Conservation (phyloP, 1,139 yeast species). For the Kluyveromyces sp. region DNA sequence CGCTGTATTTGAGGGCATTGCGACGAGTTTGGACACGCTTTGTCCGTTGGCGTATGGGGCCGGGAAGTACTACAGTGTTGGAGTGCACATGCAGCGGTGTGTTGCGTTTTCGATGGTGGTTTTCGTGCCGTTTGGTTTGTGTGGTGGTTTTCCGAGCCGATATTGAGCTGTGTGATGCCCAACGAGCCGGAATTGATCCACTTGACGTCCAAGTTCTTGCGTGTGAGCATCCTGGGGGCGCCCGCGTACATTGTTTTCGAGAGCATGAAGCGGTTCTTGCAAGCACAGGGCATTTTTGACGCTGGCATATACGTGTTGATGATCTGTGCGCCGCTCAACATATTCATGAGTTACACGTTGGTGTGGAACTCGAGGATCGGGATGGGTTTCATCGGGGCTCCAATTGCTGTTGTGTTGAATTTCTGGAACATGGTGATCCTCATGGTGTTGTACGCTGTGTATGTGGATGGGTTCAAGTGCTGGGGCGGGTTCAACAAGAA, state of each 20-base stretch:
- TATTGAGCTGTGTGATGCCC: slow-evolving; percentile 43
- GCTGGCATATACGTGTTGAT: slow-evolving; percentile 78
- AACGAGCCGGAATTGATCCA: slow-evolving; percentile 46
- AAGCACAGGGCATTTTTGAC: slow-evolving; percentile 88
- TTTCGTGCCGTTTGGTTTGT: slow-evolving; percentile 52
- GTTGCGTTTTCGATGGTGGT: slow-evolving; percentile 46
- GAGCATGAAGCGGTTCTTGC: slow-evolving; percentile 71
- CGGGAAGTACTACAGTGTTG: slow-evolving; percentile 52
- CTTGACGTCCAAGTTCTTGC: slow-evolving; percentile 57
- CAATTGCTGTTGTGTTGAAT: slow-evolving; percentile 61
- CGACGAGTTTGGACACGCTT: slow-evolving; percentile 79
- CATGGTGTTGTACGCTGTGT: slow-evolving; percentile 45
- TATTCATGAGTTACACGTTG: slow-evolving; percentile 60
- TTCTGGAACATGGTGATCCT: slow-evolving; percentile 62
- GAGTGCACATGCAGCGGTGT: slow-evolving; percentile 59
- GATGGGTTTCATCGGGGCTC: slow-evolving; percentile 63
- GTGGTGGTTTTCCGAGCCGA: slow-evolving; percentile 59
- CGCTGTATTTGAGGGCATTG: slow-evolving; percentile 80
- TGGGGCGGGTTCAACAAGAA: slow-evolving; percentile 56
- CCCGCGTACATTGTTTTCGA: slow-evolving; percentile 85
- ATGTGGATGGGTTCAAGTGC: slow-evolving; percentile 60
- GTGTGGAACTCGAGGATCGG: slow-evolving; percentile 66
- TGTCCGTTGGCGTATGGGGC: slow-evolving; percentile 83
- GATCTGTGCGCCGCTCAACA: slow-evolving; percentile 73
- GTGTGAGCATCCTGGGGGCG: slow-evolving; percentile 63